Conservation (phyloP, 352 stramenopile genomes). For the Phytophthora pini region DNA sequence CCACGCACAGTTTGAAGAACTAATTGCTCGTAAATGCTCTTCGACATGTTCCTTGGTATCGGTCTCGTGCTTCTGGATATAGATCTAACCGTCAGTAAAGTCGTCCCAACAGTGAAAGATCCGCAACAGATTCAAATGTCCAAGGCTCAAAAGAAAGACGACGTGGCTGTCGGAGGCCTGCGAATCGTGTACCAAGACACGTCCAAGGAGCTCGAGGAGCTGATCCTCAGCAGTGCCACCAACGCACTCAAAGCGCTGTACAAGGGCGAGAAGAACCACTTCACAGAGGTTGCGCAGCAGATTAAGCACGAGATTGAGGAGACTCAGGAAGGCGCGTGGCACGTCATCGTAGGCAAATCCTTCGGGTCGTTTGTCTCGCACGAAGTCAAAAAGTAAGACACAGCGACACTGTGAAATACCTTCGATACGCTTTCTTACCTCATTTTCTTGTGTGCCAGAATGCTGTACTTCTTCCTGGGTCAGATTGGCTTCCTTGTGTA, state of each 20-base stretch:
- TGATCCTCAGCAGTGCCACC: slow-evolving; percentile 73
- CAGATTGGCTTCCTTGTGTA: slow-evolving; percentile 86
- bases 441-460: slow-evolving; percentile 38
- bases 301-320: slow-evolving; percentile 86
- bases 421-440: slow-evolving; percentile 10
- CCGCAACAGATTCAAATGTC: slow-evolving; percentile 47
- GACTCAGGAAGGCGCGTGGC: slow-evolving; percentile 70
- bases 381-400: slow-evolving; percentile 77
- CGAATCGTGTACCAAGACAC: slow-evolving; percentile 78
- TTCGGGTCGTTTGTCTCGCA: slow-evolving; percentile 89
- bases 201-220: slow-evolving; percentile 72
- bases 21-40: slow-evolving; percentile 47
- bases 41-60: slow-evolving; percentile 4
- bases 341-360: slow-evolving; percentile 87
- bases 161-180: slow-evolving; percentile 69
- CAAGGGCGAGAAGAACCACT: slow-evolving; percentile 88
- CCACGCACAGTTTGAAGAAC: slow-evolving; percentile 49
- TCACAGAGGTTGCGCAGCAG: slow-evolving; percentile 81
- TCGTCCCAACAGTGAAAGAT: slow-evolving; percentile 15
- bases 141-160: slow-evolving; percentile 84
- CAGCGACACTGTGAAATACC: not conserved
- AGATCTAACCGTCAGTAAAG: slow-evolving; percentile 16
- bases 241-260: slow-evolving; percentile 85
- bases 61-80: slow-evolving; percentile 13
- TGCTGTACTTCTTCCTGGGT: slow-evolving; percentile 85